Conservation (phyloP, 192 early-diverging fungal genomes). For the Dissophora globulifera region DNA sequence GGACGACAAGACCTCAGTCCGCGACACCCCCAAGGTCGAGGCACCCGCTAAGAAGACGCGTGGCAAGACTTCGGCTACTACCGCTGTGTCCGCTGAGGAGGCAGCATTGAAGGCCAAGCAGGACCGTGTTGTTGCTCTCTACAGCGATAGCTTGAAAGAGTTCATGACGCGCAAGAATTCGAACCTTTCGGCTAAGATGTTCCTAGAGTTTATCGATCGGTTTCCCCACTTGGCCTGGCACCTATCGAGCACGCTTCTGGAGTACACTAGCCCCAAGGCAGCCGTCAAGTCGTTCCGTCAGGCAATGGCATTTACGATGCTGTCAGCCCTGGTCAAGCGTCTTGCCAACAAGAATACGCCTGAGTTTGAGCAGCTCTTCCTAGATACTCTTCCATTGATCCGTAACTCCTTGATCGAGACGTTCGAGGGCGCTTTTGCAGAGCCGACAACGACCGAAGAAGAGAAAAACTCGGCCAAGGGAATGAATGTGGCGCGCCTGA, state of each 20-base stretch:
- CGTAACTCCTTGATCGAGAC: constrained; percentile 54
- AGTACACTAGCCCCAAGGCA: constrained; percentile 60
- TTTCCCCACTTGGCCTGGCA: constrained; percentile 70
- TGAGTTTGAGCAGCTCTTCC: constrained; percentile 50
- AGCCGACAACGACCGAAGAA: constrained; percentile 4
- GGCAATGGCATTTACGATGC: constrained; percentile 66
- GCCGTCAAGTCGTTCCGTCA: constrained; percentile 74
- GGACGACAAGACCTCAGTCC: constrained; percentile 55
- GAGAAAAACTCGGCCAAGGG: constrained; percentile 34
- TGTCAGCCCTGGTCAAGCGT: constrained; percentile 55
- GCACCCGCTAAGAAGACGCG: constrained; percentile 39
- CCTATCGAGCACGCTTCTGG: constrained; percentile 65
- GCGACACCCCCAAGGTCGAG: constrained; percentile 38
- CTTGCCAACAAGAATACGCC: constrained; percentile 50
- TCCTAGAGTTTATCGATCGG: constrained; percentile 70
- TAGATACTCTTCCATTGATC: constrained; percentile 47
- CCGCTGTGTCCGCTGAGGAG: constrained; percentile 20
- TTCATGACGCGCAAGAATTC: constrained; percentile 82
- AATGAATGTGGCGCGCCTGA: constrained; percentile 48
- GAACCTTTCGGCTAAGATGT: constrained; percentile 75
- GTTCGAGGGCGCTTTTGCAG: constrained; percentile 38
- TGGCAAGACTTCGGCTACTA: constrained; percentile 9
- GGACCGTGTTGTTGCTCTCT: constrained; percentile 60
- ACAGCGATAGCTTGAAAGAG: constrained; percentile 68
- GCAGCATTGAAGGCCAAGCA: constrained; percentile 39